Conservation (phyloP, 768 basidiomycete genomes). For the Clitopilus passeckerianus region DNA sequence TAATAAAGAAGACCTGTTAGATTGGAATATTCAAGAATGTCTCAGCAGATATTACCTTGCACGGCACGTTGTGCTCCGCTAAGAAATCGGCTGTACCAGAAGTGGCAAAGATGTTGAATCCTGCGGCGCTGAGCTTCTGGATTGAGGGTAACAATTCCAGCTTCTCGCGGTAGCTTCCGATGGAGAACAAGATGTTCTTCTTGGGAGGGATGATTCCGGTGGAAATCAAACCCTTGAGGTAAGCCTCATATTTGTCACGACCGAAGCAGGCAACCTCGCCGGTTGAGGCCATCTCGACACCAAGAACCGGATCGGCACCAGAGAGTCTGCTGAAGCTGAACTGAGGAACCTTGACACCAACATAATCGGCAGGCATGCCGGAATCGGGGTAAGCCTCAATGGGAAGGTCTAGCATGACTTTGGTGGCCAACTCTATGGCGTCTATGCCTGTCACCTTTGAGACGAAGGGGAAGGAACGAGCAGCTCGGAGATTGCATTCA, state of each 20-base stretch:
- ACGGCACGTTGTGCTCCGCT: conserved; percentile 92
- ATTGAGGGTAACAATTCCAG: conserved; percentile 92
- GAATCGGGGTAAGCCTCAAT: conserved; percentile 88
- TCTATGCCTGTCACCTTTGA: conserved; percentile 98
- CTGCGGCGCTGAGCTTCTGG: conserved; percentile 89
- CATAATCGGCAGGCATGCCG: conserved; percentile 87
- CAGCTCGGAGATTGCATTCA: conserved; percentile 97
- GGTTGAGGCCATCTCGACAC: conserved; percentile 99
- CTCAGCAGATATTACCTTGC: conserved; percentile 56
- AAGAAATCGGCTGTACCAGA: conserved; percentile 97
- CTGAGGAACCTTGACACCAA: conserved; percentile 99
- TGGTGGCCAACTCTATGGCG: conserved; percentile 98
- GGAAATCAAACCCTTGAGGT: conserved; percentile 94
- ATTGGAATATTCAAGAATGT: not conserved
- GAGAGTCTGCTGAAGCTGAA: conserved; percentile 97
- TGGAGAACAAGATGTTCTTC: conserved; percentile 96
- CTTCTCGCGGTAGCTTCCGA: conserved; percentile 97
- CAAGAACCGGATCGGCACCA: conserved; percentile 95
- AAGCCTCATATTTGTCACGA: conserved; percentile 96
- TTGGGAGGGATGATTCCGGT: conserved; percentile 93
- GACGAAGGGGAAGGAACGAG: conserved; percentile 97
- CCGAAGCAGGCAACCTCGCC: conserved; percentile 99
- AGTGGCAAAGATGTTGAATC: conserved; percentile 96
- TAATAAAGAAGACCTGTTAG: conserved; percentile 18
- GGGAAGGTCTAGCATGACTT: conserved; percentile 92